Evolutionary conservation across 2,329 filamentous ascomycete genomes (phyloP), one percentile per base, ranked within the genome.

Genomic region (Sporothrix pseudoabietina): DNA sequence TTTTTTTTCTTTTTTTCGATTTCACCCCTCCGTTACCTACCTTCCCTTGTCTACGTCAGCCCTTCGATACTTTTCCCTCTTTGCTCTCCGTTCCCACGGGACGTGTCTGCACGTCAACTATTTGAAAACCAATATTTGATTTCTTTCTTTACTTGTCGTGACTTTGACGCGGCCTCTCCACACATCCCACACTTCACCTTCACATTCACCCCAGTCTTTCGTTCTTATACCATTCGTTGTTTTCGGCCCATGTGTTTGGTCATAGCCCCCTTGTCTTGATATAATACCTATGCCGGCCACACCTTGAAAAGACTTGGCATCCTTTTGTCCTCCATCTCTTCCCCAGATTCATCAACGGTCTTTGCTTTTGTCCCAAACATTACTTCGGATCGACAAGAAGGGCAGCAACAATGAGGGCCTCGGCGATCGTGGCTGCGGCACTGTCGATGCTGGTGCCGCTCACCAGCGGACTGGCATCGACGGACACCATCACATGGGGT

Each of bases 401-500:
- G 52, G 49, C 22, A 57, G 59, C 19, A 32, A 59, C 7, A 2
- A 71, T 47, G 66, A 73, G 59, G 68, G 59, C 41, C 19, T 52
- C 44, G 35, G 30, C 30, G 4, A 41, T 71, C 19, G 30, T 76
- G 10, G 57, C 71, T 12, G 65, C 75, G 39, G 71, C 74, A 72
- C 65, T 81, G 71, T 78, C 81, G 73, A 78, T 80, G 75, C 76
- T 84, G 71, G 75, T 78, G 57, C 78, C 80, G 76, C 76, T 81
- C 55, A 79, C 78, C 76, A 76, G 77, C 73, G 81, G 81, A 65
- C 78, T 85, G 16, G 83, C 77, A 8, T 79, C 78, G n/a, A 87
- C 86, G 0, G 86, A 88, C 74, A 88, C 87, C 73, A 88, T 88
- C 75, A 89, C 87, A 39, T 88, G 87, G 86, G 86, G 87, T 76